phyloP scores from a whole-genome alignment of 495 filamentous ascomycete species.

The Aspergillus funiculosus region DNA sequence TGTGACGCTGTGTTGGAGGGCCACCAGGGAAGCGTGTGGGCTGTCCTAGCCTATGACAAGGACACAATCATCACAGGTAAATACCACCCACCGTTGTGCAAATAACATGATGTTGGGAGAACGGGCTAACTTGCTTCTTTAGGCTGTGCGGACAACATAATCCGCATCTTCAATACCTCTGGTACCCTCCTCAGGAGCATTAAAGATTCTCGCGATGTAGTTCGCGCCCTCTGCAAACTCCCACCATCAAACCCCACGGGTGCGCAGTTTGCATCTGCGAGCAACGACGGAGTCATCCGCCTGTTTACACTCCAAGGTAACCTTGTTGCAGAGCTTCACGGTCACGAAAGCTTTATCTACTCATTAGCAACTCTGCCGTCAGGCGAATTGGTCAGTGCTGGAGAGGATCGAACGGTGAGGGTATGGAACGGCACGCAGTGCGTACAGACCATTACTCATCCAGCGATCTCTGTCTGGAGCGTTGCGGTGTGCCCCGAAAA shows the following conservation, averaged over 20 bases:
- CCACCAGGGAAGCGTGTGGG: slow-evolving; percentile 81
- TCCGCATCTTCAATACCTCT: slow-evolving; percentile 69
- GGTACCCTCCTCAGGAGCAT: slow-evolving; percentile 63
- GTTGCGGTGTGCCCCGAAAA: slow-evolving; percentile 74
- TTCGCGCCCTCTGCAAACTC: slow-evolving; percentile 79
- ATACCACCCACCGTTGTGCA: slow-evolving; percentile 2
- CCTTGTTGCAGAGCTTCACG: slow-evolving; percentile 66
- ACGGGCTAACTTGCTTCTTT: slow-evolving; percentile 11
- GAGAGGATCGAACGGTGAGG: slow-evolving; percentile 86
- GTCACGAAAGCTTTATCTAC: slow-evolving; percentile 96
- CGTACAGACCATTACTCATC: slow-evolving; percentile 93
- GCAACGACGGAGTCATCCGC: slow-evolving; percentile 80
- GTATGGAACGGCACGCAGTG: slow-evolving; percentile 81
- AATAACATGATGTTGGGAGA: too few relatives aligned
- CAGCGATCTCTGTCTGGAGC: slow-evolving; percentile 93
- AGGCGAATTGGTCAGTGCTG: slow-evolving; percentile 83
- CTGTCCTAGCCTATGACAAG: slow-evolving; percentile 75
- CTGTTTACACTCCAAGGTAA: slow-evolving; percentile 75
- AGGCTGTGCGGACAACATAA: slow-evolving; percentile 81
- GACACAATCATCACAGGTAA: slow-evolving; percentile 75
- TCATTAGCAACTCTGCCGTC: slow-evolving; percentile 69
- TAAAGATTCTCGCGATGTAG: slow-evolving; percentile 67
- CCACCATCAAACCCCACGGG: slow-evolving; percentile 70
- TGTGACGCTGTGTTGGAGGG: slow-evolving; percentile 62
- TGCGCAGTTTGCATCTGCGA: slow-evolving; percentile 81